Percentiles rank a stretch among this genome's conserved stretches.
Conservation (phyloP, 2,329 filamentous ascomycete genomes). For the Ophiostoma angusticollis region DNA sequence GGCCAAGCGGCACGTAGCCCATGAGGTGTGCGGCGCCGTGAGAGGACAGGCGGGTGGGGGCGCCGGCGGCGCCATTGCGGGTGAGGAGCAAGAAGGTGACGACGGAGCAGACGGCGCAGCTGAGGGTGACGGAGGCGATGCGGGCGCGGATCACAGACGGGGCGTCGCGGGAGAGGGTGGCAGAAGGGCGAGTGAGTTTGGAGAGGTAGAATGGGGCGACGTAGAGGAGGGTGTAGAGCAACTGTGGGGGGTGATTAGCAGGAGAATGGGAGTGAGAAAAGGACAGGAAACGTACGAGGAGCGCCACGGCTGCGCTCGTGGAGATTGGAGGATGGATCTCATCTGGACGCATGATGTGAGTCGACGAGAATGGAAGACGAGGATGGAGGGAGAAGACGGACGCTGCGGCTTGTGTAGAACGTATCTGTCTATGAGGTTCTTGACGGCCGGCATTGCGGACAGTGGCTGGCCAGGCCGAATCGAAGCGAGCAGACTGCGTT, state of each 20-base stretch:
- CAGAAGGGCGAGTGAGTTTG: constrained; percentile 63
- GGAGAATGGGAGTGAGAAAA: not conserved
- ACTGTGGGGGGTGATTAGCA: constrained; percentile 28
- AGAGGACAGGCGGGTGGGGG: constrained; percentile 17
- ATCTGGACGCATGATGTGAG: constrained; percentile 2
- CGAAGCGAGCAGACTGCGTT: not conserved
- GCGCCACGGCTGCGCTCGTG: constrained; percentile 22
- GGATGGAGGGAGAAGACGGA: constrained; percentile 3
- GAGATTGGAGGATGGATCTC: constrained; percentile 27
- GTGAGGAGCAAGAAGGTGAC: constrained; percentile 55
- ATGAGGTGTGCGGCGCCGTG: constrained; percentile 51
- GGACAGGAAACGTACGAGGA: constrained; percentile 22
- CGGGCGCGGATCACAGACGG: constrained; percentile 81
- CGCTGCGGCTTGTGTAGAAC: constrained; percentile 13
- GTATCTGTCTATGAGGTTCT: constrained; percentile 15
- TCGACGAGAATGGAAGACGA: not conserved
- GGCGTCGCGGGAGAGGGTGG: constrained; percentile 68
- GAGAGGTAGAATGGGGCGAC: constrained; percentile 85
- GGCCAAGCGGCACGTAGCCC: constrained; percentile 67
- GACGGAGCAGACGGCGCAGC: constrained; percentile 55
- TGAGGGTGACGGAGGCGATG: constrained; percentile 65
- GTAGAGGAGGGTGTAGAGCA: constrained; percentile 77
- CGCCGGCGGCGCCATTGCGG: constrained; percentile 34
- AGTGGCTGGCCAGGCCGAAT: too few species aligned
- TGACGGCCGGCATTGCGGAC: constrained; percentile 14